These are phyloP conservation scores for Glutinoglossum americanum DNA, from an alignment of 495 filamentous ascomycete species.

Conservation along the genomic window DNA sequence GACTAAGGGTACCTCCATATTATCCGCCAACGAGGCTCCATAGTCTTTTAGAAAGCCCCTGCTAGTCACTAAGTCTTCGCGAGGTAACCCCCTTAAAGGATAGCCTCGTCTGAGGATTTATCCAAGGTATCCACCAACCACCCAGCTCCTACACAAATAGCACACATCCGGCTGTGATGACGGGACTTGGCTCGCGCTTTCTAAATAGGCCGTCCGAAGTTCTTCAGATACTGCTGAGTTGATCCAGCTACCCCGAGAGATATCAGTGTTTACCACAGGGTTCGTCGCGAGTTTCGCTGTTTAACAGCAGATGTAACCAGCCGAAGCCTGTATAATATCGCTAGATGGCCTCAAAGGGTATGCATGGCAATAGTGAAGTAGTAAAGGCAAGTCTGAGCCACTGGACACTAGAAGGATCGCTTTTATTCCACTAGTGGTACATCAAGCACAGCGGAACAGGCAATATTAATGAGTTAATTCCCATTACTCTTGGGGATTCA, in stretches of 20 bases:
- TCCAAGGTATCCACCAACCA: background rate
- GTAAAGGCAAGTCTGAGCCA: slow-evolving; percentile 10
- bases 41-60: background rate
- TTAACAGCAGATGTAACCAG: background rate
- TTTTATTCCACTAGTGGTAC: background rate
- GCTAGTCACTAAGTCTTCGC: background rate
- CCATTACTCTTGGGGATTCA: background rate
- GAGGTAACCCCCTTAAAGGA: background rate
- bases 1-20: slow-evolving; percentile 42
- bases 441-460: background rate
- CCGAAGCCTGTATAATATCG: background rate
- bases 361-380: slow-evolving; percentile 4
- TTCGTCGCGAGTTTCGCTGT: slow-evolving; percentile 3
- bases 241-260: background rate
- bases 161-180: slow-evolving; percentile 12
- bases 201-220: background rate
- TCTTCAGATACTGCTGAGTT: slow-evolving; percentile 19
- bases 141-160: background rate
- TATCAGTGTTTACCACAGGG: background rate
- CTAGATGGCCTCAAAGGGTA: background rate
- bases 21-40: background rate
- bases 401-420: background rate
- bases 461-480: background rate
- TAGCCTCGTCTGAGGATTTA: background rate
- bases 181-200: background rate